Percentiles rank a stretch among this genome's conserved stretches.
These are phyloP conservation scores for Annulohypoxylon maeteangense DNA, from an alignment of 495 filamentous ascomycete species.

Conservation along the genomic window DNA sequence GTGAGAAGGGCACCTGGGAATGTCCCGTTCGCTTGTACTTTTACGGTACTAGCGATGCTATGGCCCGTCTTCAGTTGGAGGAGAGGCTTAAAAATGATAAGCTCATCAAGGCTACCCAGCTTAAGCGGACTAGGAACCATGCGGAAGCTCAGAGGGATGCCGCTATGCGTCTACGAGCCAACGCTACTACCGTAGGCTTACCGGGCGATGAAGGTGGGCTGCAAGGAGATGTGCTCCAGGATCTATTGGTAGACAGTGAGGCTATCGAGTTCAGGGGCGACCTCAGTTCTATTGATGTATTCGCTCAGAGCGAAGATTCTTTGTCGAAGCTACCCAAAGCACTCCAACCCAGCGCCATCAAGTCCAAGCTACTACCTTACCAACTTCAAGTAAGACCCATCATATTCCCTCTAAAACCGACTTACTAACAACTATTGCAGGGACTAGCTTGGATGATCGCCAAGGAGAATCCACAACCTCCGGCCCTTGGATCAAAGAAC, in stretches of 20 bases:
- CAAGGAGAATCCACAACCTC: slow-evolving; percentile 77
- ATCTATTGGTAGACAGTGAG: slow-evolving; percentile 74
- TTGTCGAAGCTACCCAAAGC: slow-evolving; percentile 80
- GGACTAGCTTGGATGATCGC: slow-evolving; percentile 85
- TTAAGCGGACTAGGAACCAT: slow-evolving; percentile 61
- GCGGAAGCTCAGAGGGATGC: slow-evolving; percentile 57
- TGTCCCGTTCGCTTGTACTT: slow-evolving; percentile 75
- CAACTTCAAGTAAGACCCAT: slow-evolving; percentile 67
- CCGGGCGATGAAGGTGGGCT: slow-evolving; percentile 36
- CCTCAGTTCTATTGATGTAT: slow-evolving; percentile 71
- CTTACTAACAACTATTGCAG: slow-evolving; percentile 52
- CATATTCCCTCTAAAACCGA: not conserved
- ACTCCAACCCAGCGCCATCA: slow-evolving; percentile 69
- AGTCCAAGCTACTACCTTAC: slow-evolving; percentile 78
- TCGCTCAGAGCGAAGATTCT: slow-evolving; percentile 77
- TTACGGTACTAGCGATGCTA: slow-evolving; percentile 70
- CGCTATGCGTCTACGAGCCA: slow-evolving; percentile 49
- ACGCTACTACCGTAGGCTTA: slow-evolving; percentile 49
- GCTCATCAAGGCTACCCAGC: slow-evolving; percentile 58
- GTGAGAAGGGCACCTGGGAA: slow-evolving; percentile 70
- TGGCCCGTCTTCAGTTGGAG: slow-evolving; percentile 62
- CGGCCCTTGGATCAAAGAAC: slow-evolving; percentile 67
- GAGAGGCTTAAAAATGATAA: slow-evolving; percentile 70
- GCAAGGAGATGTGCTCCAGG: slow-evolving; percentile 61
- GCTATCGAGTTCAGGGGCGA: slow-evolving; percentile 66